Evolutionary conservation across 495 filamentous ascomycete species (phyloP), one percentile per base, ranked within the genome.

Genomic region (Elasticomyces elasticus): DNA sequence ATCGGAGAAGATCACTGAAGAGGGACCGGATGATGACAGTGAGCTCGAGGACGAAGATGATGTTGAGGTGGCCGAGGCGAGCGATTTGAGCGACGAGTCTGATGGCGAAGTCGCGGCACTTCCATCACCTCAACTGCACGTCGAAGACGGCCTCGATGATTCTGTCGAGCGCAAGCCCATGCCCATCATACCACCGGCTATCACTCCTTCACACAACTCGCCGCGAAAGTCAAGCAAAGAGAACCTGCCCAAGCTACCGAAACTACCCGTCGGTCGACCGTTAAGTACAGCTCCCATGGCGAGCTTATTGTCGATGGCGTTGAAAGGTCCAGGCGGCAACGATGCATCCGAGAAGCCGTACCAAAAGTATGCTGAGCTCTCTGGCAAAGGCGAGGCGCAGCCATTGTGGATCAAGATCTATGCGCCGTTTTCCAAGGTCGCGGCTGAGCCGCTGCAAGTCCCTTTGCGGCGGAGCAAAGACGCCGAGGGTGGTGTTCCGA

Each of bases 201-300:
- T 66, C 15, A 50, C 40, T 3, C 31, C 49, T 20, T 26, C 45
- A 33, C 60, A 71, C 25, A 62, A 70, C 13, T 80, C 83, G 25
- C 77, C 81, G 3, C 82, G 75, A 53, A 84, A 83, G 60, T 58
- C 66, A n/a, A 79, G 75, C 50, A 72, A 74, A 1, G 56, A 70
- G n/a, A 74, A 79, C 9, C 74, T 83, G 1, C 77, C 82, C 4
- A 69, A 78, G 56, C 66, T 85, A 64, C 71, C 87, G 67, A 86
- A 84, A n/a, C 76, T 97, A 15, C 92, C 92, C 22, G 88, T 92
- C 0, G 84, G 89, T n/a, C 77, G 90, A 15, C 94, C 94, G 7
- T 81, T 97, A 56, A 95, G 89, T 66, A 83, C 83, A 61, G 60
- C 88, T 3, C 82, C 87, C 51, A 88, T 91, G 0, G 78, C 84